A percentile compares a stretch with the other conserved stretches of the same genome.
Conservation (phyloP, 352 stramenopile genomes). For the Phytophthora vignae region DNA sequence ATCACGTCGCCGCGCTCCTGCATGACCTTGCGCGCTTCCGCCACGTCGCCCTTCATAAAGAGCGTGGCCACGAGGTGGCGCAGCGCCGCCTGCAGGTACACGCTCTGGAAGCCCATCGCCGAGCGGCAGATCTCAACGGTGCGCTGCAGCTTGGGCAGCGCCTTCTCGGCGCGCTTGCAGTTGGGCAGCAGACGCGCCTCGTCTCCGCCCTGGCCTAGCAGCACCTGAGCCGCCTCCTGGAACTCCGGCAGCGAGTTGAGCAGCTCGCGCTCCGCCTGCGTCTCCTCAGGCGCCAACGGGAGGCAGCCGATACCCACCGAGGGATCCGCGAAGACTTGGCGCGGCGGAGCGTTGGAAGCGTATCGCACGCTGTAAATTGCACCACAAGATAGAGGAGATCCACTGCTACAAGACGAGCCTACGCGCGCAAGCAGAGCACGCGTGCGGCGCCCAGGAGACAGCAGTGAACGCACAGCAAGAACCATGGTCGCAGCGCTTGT, state of each 20-base stretch:
- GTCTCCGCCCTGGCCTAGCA: constrained; percentile 53
- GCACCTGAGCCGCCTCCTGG: constrained; percentile 63
- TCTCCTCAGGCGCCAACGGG: constrained; percentile 68
- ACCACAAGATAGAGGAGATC: constrained; percentile 23
- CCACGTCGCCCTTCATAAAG: constrained; percentile 71
- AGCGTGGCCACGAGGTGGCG: constrained; percentile 69
- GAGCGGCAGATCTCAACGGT: constrained; percentile 82
- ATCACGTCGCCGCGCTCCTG: constrained; percentile 75
- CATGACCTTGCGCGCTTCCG: constrained; percentile 60
- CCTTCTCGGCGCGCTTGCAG: constrained; percentile 55
- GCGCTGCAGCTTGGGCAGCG: constrained; percentile 63
- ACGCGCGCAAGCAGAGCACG: constrained; percentile 7
- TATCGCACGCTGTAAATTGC: constrained; percentile 20
- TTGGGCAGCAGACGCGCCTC: constrained; percentile 51
- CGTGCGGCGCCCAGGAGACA: constrained; percentile 19
- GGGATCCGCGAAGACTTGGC: constrained; percentile 57
- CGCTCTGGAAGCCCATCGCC: constrained; percentile 76
- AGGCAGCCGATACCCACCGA: constrained; percentile 77
- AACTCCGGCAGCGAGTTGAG: constrained; percentile 74
- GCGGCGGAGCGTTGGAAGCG: constrained; percentile 40
- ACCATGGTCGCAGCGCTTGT: constrained; percentile 17
- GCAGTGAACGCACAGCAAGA: constrained; percentile 27
- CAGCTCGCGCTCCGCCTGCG: constrained; percentile 71
- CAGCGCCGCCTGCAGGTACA: constrained; percentile 68
- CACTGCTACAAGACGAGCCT: constrained; percentile 9